Evolutionary conservation across 116 monocot genomes (phyloP).

Genomic region (Thalassia testudinum): DNA sequence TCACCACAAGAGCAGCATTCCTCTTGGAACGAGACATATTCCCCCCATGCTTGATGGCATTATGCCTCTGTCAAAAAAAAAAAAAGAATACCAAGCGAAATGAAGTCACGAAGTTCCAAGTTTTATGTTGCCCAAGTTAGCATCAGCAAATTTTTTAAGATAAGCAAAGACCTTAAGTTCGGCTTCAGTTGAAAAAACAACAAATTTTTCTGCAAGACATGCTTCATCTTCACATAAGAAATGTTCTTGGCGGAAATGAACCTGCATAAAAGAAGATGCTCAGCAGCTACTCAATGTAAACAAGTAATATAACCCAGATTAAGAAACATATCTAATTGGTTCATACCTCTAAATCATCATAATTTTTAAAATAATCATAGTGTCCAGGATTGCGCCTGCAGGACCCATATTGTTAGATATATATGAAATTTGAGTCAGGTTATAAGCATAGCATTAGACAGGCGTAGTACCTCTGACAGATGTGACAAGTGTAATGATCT

Average conservation of each 20-base stretch:
- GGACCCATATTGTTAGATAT: neutral
- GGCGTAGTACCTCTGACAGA: slow-evolving; percentile 59
- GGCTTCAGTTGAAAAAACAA: slow-evolving; percentile 76
- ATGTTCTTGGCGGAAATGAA: slow-evolving; percentile 93
- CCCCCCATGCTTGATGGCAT: slow-evolving; percentile 84
- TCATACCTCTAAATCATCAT: slow-evolving; percentile 85
- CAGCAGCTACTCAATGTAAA: neutral
- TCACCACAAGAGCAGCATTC: slow-evolving; percentile 91
- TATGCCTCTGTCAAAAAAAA: slow-evolving; percentile 70
- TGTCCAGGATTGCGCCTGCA: slow-evolving; percentile 90
- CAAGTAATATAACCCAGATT: neutral
- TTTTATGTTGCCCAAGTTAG: too few species aligned
- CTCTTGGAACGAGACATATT: slow-evolving; percentile 87
- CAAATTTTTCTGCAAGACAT: slow-evolving; percentile 82
- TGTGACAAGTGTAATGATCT: slow-evolving; percentile 93
- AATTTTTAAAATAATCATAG: slow-evolving; percentile 86
- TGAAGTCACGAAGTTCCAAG: too few species aligned
- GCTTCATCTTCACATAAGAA: slow-evolving; percentile 79
- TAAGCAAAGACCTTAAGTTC: slow-evolving; percentile 73
- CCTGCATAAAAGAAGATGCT: slow-evolving; percentile 19
- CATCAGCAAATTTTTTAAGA: too few species aligned
- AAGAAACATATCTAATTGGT: too few species aligned
- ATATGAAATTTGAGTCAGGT: neutral
- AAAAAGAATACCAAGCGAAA: neutral
- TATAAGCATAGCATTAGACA: neutral